phyloP scores from a whole-genome alignment of 495 filamentous ascomycete genomes.

The Amorphotheca resinae region DNA sequence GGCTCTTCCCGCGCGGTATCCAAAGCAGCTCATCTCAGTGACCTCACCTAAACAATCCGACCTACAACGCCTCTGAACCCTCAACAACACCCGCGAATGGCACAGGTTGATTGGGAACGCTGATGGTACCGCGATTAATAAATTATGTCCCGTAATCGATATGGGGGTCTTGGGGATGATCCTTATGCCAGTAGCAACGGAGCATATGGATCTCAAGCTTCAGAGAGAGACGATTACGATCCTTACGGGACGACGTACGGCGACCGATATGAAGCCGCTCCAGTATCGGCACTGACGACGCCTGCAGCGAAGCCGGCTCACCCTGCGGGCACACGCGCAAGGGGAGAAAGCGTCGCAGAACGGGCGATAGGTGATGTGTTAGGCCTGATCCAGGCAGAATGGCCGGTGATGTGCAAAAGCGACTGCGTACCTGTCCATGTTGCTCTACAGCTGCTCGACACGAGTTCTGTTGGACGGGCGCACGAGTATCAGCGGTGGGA shows the following conservation, averaged over 20 bases:
- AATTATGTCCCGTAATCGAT: constrained; percentile 18
- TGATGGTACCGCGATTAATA: constrained; percentile 10
- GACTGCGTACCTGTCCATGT: constrained; percentile 87
- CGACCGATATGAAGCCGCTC: constrained; percentile 14
- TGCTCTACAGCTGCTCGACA: constrained; percentile 84
- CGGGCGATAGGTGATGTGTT: constrained; percentile 19
- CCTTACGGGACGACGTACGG: constrained; percentile 15
- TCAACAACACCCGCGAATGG: background rate
- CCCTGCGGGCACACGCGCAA: constrained; percentile 2
- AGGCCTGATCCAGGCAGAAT: constrained; percentile 60
- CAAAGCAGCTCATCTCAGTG: too few relatives aligned
- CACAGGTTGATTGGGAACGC: constrained; percentile 4
- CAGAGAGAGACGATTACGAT: constrained; percentile 19
- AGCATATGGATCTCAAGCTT: constrained; percentile 8
- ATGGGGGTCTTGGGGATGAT: constrained; percentile 14
- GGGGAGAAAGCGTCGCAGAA: constrained; percentile 18
- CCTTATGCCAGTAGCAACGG: constrained; percentile 16
- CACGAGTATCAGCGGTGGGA: constrained; percentile 75
- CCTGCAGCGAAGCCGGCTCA: constrained; percentile 2
- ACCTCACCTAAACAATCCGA: background rate
- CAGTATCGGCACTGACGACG: constrained; percentile 8
- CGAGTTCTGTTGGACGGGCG: constrained; percentile 82
- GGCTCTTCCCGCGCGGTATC: constrained; percentile 2
- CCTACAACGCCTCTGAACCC: background rate
- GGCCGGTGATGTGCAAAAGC: constrained; percentile 79